Percentiles rank a stretch among this genome's conserved stretches.
Evolutionary conservation across 2,329 filamentous ascomycete genomes (phyloP).

Genomic region (Neocucurbitaria cava): DNA sequence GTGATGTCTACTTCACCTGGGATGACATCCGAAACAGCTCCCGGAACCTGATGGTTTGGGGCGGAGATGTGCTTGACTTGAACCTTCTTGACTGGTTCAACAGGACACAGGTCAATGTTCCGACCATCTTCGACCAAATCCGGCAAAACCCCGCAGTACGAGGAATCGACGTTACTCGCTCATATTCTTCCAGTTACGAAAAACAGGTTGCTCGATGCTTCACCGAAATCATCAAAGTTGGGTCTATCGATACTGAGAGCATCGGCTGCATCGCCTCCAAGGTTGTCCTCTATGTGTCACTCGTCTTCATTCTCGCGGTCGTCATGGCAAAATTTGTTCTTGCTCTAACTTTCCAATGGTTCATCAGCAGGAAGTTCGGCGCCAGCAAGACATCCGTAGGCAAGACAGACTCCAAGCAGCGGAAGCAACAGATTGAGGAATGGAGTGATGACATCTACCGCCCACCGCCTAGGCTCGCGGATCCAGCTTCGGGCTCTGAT

Average conservation of each 20-base stretch:
- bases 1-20: slow-evolving; percentile 97
- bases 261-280: slow-evolving; percentile 97
- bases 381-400: slow-evolving; percentile 83
- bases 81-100: slow-evolving; percentile 93
- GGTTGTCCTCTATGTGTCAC: slow-evolving; percentile 92
- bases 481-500: slow-evolving; percentile 71
- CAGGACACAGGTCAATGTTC: slow-evolving; percentile 75
- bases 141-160: slow-evolving; percentile 73
- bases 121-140: slow-evolving; percentile 79
- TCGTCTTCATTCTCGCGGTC: slow-evolving; percentile 90
- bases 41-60: slow-evolving; percentile 93
- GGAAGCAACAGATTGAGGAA: slow-evolving; percentile 93
- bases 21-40: slow-evolving; percentile 87
- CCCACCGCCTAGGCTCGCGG: slow-evolving; percentile 80
- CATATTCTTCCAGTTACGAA: slow-evolving; percentile 79
- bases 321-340: slow-evolving; percentile 87
- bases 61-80: slow-evolving; percentile 89
- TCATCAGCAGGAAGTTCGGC: slow-evolving; percentile 84
- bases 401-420: slow-evolving; percentile 77
- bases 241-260: slow-evolving; percentile 92
- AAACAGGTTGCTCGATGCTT: slow-evolving; percentile 87
- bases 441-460: slow-evolving; percentile 98
- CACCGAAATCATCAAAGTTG: slow-evolving; percentile 93
- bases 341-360: slow-evolving; percentile 94
- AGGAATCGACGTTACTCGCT: slow-evolving; percentile 87